Base-by-base conservation (phyloP, 768 basidiomycete genomes). In the Macrocybe gigantea region DNA sequence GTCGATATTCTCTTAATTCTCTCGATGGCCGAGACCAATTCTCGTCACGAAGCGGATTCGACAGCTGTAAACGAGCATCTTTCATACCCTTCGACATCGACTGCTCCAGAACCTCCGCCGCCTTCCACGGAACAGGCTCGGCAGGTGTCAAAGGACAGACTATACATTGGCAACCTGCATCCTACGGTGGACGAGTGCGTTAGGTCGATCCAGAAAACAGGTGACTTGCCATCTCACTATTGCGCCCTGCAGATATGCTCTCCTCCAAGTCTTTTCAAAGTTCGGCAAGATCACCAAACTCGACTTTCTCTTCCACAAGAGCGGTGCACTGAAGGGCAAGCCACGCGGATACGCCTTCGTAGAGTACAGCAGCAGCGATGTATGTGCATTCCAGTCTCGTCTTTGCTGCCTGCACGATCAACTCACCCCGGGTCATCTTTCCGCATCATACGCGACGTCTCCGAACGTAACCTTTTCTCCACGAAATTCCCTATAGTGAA, bases 291-390 rank as follows among this genome's bases (percentile, higher is more conserved):
- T 98, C 51, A 79, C 91, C 14, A 91, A 93, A 55, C 78, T 97
- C 44, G 96, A 99, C 65, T 97, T 83, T 64, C 75, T 97, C 53
- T 97, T 97, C 60, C 94, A 99, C 74, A 97, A 95, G 67, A 72
- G 86, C 0, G 96, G 95, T 0, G 75, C 82, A 9, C 66, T 84
- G 59, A 93, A 85, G 61, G 96, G 96, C 12, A 96, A 90, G 63
- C 94, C 96, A 0, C 75, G 94, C 9, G 95, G 96, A 5, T 98
- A 95, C 64, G 94, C 93, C 0, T 99, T 98, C 56, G 68, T 99
- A 33, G 91, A 97, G 68, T 97, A 83, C 58, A 74, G 74, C 31
- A 77, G 77, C 38, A 75, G 83, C 68, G 80, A 83, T 68, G 95
- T 98, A 68, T 73, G 89, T 83, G 44, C 40, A 22, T 52, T 32